Base-by-base conservation (phyloP, 2,329 filamentous ascomycete genomes). In the Colletotrichum cereale region DNA sequence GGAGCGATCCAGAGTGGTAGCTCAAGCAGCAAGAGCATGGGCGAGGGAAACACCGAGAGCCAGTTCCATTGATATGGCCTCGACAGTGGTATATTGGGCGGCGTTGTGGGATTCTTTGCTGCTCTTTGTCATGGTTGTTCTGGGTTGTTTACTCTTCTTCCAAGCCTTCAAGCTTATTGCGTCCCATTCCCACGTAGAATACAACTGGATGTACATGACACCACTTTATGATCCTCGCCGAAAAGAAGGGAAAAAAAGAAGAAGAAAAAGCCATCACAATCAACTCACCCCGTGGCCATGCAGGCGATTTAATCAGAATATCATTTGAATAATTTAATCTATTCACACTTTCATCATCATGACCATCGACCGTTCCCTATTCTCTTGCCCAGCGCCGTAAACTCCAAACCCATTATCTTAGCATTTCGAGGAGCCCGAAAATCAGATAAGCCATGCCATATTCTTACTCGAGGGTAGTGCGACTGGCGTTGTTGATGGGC, bases 1-100 rank as follows among this genome's bases (percentile, higher is more conserved):
- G 95, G 95, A 0, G 91, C 93, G 5, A 97, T 98, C 62, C 94
- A 97, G 83, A 97, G 94, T 77, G 96, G 95, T 29, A 97, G 93
- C 83, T 95, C 92, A 67, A 91, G 93, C 66, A 97, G 90, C 80
- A 95, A 91, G 88, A 96, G 94, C 80, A 97, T 98, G 96, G 96
- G 96, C 0, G 93, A 96, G 57, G 96, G 96, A 0, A 97, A 96
- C 80, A 98, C 96, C 0, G 96, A 98, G 82, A 87, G 88, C 0
- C 90, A 91, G 77, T 92, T 92, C 66, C 69, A 84, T 71, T 83
- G 16, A 60, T 42, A 50, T 55, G 63, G 65, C 66, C 71, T 74
- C 63, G 65, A 68, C 26, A 38, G 42, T 36, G 34, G 21, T 61
- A 29, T 29, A 61, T 61, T 18, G 58, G 58, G 58, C 31, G 58